These are phyloP conservation scores for Hypomontagnella submonticulosa DNA, from an alignment of 495 filamentous ascomycete genomes.

Conservation along the genomic window DNA sequence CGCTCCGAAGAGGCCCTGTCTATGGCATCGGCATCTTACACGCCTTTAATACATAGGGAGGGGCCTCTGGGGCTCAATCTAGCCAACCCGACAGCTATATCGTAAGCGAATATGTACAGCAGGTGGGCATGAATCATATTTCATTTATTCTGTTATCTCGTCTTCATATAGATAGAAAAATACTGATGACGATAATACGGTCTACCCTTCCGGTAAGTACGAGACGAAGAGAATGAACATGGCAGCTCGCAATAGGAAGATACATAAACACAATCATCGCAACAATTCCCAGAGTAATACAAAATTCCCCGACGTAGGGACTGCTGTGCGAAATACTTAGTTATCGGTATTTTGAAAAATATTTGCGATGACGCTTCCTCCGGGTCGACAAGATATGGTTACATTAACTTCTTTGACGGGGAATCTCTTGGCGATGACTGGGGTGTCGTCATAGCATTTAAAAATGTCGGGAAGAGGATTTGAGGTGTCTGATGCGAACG, in stretches of 20 bases:
- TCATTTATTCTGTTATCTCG: slow-evolving; percentile 15
- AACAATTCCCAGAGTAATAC: slow-evolving; percentile 1
- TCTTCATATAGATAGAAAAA: slow-evolving; percentile 6
- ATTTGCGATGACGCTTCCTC: slow-evolving; percentile 18
- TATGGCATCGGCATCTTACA: slow-evolving; percentile 18
- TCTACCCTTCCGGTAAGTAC: neutral
- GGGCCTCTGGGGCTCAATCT: slow-evolving; percentile 36
- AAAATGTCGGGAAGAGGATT: slow-evolving; percentile 39
- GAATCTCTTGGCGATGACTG: slow-evolving; percentile 42
- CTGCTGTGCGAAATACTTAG: slow-evolving; percentile 35
- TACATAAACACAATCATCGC: neutral
- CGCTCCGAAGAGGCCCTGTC: slow-evolving; percentile 22
- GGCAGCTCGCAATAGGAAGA: neutral
- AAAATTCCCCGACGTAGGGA: slow-evolving; percentile 35
- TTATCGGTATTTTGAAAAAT: slow-evolving; percentile 2
- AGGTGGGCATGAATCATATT: slow-evolving; percentile 18
- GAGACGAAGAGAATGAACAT: too few species aligned
- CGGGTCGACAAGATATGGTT: slow-evolving; percentile 27
- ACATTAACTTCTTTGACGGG: slow-evolving; percentile 30
- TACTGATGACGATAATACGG: too few species aligned
- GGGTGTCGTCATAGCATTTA: slow-evolving; percentile 41
- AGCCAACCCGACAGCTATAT: slow-evolving; percentile 27
- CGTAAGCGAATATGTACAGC: slow-evolving; percentile 32
- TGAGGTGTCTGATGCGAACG: slow-evolving; percentile 36
- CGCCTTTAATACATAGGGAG: slow-evolving; percentile 27